A percentile compares a stretch with the other conserved stretches of the same genome.
Evolutionary conservation across 2,329 filamentous ascomycete species (phyloP).

Genomic region (Pezicula radicicola): DNA sequence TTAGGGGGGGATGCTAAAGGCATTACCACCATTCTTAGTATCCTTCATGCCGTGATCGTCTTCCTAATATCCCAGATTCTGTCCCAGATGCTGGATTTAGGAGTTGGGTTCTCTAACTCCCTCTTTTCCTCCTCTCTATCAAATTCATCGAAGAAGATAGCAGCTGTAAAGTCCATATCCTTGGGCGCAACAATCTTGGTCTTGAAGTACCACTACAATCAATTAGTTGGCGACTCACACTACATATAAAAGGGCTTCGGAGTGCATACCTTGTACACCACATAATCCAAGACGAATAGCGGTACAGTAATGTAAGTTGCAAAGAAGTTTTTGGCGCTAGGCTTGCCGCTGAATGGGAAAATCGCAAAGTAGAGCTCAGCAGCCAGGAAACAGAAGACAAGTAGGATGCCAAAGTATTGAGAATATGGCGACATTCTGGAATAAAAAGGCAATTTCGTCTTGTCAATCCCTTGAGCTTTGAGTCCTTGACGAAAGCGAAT

Average conservation of each 20-base stretch:
- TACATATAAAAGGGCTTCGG: neutral
- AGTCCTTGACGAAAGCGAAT: slow-evolving; percentile 62
- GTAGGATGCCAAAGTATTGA: slow-evolving; percentile 62
- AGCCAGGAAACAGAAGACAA: slow-evolving; percentile 64
- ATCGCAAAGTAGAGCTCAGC: slow-evolving; percentile 33
- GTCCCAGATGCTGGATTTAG: neutral
- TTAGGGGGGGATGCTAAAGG: too few species aligned
- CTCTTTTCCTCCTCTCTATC: slow-evolving; percentile 3
- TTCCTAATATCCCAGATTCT: slow-evolving; percentile 5
- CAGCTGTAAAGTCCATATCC: slow-evolving; percentile 6
- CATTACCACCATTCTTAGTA: neutral
- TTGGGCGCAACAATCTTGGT: slow-evolving; percentile 6
- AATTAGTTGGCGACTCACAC: neutral
- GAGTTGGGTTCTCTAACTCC: slow-evolving; percentile 1
- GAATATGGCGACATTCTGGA: slow-evolving; percentile 54
- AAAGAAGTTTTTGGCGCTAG: slow-evolving; percentile 7
- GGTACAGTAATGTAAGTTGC: slow-evolving; percentile 6
- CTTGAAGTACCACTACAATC: slow-evolving; percentile 1
- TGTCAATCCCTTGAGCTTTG: slow-evolving; percentile 50
- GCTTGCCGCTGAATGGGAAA: slow-evolving; percentile 4
- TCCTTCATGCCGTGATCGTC: neutral
- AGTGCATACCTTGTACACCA: slow-evolving; percentile 2
- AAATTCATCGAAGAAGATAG: slow-evolving; percentile 3
- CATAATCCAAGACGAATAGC: slow-evolving; percentile 4
- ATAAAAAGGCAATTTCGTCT: slow-evolving; percentile 41